These are phyloP conservation scores for Phytopythium helicoides DNA, from an alignment of 352 stramenopile genomes.

Conservation along the genomic window DNA sequence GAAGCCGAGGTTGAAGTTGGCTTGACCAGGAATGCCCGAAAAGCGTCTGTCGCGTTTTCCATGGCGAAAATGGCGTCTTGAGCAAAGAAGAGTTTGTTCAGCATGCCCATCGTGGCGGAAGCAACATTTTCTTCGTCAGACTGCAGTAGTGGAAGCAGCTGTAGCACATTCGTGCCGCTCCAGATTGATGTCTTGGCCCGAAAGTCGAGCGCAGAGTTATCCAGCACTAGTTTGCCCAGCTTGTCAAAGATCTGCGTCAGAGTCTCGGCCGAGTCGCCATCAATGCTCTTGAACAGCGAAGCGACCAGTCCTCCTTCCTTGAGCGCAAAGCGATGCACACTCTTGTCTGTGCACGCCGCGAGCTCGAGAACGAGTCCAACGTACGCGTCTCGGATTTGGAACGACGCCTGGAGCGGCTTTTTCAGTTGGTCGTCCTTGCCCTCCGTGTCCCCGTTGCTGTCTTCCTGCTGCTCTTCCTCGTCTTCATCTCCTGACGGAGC, in stretches of 20 bases:
- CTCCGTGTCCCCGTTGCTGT: no score
- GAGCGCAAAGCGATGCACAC: slow-evolving; percentile 74
- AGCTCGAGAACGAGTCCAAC: slow-evolving; percentile 63
- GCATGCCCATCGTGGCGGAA: slow-evolving; percentile 30
- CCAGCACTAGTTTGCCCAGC: slow-evolving; percentile 51
- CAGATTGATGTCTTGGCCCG: slow-evolving; percentile 65
- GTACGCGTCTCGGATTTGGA: slow-evolving; percentile 69
- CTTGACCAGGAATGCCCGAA: slow-evolving; percentile 49
- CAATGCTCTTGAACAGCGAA: slow-evolving; percentile 77
- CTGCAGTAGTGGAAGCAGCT: slow-evolving; percentile 68
- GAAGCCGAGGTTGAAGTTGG: slow-evolving; percentile 6
- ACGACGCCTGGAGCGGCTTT: slow-evolving; percentile 23
- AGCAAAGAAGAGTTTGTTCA: slow-evolving; percentile 63
- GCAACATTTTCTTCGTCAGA: slow-evolving; percentile 46
- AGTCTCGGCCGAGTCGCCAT: slow-evolving; percentile 62
- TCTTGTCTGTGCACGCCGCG: slow-evolving; percentile 60
- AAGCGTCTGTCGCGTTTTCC: slow-evolving; percentile 25
- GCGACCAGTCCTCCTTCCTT: slow-evolving; percentile 65
- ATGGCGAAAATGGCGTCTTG: slow-evolving; percentile 55
- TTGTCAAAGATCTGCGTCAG: slow-evolving; percentile 41
- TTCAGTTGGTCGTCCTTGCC: slow-evolving; percentile 8
- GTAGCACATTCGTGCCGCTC: slow-evolving; percentile 58
- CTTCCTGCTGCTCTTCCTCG: slow-evolving; percentile 4
- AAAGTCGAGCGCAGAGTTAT: slow-evolving; percentile 44
- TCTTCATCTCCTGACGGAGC: background rate